A percentile compares a stretch with the other conserved stretches of the same genome.
Conservation (phyloP, 768 basidiomycete genomes). For the Daedaleopsis nitida region DNA sequence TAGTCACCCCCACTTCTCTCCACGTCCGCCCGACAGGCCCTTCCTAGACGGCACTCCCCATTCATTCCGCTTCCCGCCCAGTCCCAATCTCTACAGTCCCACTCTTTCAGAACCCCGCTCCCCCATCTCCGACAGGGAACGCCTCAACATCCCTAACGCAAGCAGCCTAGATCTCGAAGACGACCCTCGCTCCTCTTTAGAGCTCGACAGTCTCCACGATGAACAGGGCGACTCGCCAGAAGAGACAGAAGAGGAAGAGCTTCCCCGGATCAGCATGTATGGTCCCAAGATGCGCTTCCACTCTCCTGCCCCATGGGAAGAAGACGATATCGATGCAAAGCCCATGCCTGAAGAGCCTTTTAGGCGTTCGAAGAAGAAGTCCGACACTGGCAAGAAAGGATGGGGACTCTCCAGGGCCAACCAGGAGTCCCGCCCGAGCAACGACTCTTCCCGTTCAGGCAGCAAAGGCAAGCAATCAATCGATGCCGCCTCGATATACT, state of each 20-base stretch:
- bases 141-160: conserved; percentile 46
- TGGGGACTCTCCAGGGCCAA: conserved; percentile 45
- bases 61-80: conserved; percentile 32
- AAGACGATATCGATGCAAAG: conserved; percentile 45
- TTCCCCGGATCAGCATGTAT: conserved; percentile 64
- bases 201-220: conserved; percentile 11
- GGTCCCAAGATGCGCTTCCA: conserved; percentile 87
- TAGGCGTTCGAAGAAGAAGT: conserved; percentile 34
- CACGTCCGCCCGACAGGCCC: conserved; percentile 40
- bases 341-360: conserved; percentile 33
- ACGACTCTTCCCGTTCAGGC: conserved; percentile 59
- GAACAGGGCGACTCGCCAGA: conserved; percentile 29
- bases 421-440: conserved; percentile 55
- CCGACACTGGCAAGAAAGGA: conserved; percentile 45
- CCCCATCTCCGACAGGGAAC: conserved; percentile 37
- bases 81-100: conserved; percentile 9
- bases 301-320: conserved; percentile 83
- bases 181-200: conserved; percentile 32
- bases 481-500: conserved; percentile 55
- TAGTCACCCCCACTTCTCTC: conserved; percentile 60
- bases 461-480: conserved; percentile 56
- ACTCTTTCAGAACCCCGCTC: conserved; percentile 25
- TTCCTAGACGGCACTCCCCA: conserved; percentile 31
- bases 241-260: conserved; percentile 45
- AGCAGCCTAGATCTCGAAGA: conserved; percentile 61